Base-by-base conservation (phyloP, 352 stramenopile species). In the Blastocystis sp. region DNA sequence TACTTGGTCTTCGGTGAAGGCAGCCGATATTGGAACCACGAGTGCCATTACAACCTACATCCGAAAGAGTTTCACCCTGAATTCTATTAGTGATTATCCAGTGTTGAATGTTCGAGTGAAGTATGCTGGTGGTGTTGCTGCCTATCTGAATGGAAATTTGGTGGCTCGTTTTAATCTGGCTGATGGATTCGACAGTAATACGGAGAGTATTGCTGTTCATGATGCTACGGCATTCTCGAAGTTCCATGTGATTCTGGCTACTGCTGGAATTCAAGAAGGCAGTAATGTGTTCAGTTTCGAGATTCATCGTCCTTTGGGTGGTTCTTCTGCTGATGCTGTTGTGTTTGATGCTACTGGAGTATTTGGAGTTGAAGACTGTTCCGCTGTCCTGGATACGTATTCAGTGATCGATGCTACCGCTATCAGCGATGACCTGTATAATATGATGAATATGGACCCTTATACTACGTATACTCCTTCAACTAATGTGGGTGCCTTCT, bases 51-150 rank as follows among this genome's bases (percentile, higher is more conserved):
- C 24, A 39, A 54, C 63, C 0, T 75, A 75, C 19, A 75, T 75
- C 29, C 27, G 63, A 19, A 49, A 56, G 1, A 42, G 37, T 16
- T 32, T 75, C 32, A 11, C 49, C 5, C 6, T 75, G 0, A 7
- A 27, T 12, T 14, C 32, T 24, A 19, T 75, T 1, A 46, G 52
- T n/a, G 39, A 54, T 54, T 75, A 75, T 42, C 63, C 49, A 16
- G 39, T 75, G 11, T 11, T 75, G 63, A 75, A 75, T 29, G 63
- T 54, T 0, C 27, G 63, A 16, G 63, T 75, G 39, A 75, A 75
- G 39, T 75, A 75, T 46, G 39, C 63, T 75, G 63, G 63, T 52
- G 63, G 63, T 29, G 63, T 75, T 27, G 63, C 39, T 75, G 63
- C 52, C 11, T 75, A 75, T 11, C 52, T 75, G 27, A 75, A 75